Base-by-base conservation (phyloP, 2,329 filamentous ascomycete genomes). In the Ceratocystis cacaofunesta region DNA sequence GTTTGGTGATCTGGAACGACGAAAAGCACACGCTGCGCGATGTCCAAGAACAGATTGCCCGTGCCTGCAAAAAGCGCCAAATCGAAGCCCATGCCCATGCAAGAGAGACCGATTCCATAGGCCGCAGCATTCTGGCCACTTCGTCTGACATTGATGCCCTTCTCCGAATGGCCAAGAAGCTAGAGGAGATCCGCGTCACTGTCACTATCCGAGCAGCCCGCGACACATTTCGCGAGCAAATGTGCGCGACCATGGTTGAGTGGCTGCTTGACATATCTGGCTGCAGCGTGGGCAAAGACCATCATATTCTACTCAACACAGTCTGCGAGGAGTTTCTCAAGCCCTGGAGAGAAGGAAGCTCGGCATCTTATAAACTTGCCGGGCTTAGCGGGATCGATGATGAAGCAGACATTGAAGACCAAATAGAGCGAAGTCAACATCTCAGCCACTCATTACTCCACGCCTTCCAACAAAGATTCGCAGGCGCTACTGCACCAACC, bases 1-100 rank as follows among this genome's bases (percentile, higher is more conserved):
- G 89, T 4, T 78, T 99, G 57, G 79, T 96, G 17, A 78, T 99
- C 4, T 99, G 94, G 94, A 99, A 99, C 71, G 94, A 99, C 69
- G 94, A 99, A 76, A 99, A 99, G 75, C 94, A 99, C 73, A 99
- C 94, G 0, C 87, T 97, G 55, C 84, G 86, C 60, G 94, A 99
- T 73, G 92, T 99, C 5, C 82, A 87, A 70, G 85, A 95, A 66
- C 92, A 97, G 73, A 90, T 99, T 25, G 88, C 90, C 2, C 84
- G 92, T 69, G 94, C 94, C 62, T 99, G 94, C 77, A 84, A 83
- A 68, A 86, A 89, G 69, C 83, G 85, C 5, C 78, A 81, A 68
- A 79, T 78, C 4, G 88, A 90, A 68, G 92, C 90, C 2, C 77
- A 85, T 22, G 77, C 82, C 58, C 87, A 89, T 70, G 94, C 94